Conservation (phyloP, 768 basidiomycete genomes). For the Leccinellum albellum region DNA sequence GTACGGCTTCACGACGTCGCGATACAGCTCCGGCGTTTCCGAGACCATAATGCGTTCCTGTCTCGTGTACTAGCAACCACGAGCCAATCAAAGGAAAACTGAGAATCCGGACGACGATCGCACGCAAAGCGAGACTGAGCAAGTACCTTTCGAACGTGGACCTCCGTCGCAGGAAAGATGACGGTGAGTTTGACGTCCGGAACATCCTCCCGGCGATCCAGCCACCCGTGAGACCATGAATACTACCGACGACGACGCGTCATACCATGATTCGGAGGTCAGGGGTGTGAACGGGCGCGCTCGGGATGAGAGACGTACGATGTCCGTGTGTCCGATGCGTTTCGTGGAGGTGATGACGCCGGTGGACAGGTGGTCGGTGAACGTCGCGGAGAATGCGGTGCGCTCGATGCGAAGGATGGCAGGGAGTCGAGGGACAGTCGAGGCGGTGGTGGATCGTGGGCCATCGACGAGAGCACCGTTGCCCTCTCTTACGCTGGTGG, state of each 20-base stretch:
- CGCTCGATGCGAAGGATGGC: constrained; percentile 80
- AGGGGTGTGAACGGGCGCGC: background rate
- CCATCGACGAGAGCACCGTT: background rate
- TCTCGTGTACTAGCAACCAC: constrained; percentile 56
- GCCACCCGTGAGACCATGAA: constrained; percentile 75
- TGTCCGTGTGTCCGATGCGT: constrained; percentile 60
- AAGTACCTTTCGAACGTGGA: constrained; percentile 70
- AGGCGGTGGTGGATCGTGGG: background rate
- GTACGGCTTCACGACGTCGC: constrained; percentile 67
- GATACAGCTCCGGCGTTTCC: constrained; percentile 82
- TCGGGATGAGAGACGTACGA: constrained; percentile 40
- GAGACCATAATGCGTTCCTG: constrained; percentile 70
- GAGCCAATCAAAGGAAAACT: background rate
- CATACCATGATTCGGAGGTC: background rate
- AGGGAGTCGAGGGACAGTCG: constrained; percentile 28
- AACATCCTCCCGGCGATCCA: constrained; percentile 33
- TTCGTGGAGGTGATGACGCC: constrained; percentile 40
- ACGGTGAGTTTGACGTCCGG: constrained; percentile 82
- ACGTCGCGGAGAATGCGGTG: constrained; percentile 52
- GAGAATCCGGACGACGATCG: background rate
- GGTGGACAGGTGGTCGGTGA: constrained; percentile 36
- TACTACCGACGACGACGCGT: constrained; percentile 49
- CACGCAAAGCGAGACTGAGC: background rate
- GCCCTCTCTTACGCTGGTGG: too few species aligned
- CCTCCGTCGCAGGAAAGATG: constrained; percentile 85